Evolutionary conservation across 768 basidiomycete species (phyloP).

Genomic region (Omphalotus guepiniiformis): DNA sequence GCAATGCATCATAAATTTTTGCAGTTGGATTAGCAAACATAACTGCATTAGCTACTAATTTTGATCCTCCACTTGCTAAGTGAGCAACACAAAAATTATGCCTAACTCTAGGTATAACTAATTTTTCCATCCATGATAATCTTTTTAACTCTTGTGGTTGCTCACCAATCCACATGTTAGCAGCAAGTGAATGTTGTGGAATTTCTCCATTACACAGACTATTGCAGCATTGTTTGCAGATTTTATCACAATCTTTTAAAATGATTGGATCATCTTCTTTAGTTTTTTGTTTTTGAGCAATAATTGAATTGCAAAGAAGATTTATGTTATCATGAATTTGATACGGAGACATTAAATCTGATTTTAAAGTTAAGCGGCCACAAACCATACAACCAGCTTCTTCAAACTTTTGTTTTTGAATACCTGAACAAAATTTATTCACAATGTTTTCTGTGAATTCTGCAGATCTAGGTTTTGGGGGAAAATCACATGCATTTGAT

Average conservation of each 20-base stretch:
- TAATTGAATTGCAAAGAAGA: background rate
- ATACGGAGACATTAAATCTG: background rate
- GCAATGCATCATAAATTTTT: conserved; percentile 28
- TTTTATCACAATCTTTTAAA: background rate
- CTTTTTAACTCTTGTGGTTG: conserved; percentile 5
- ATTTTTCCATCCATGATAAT: background rate
- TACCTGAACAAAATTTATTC: too few species aligned
- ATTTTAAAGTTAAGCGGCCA: background rate
- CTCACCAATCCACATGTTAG: conserved; percentile 12
- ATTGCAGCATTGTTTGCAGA: conserved; percentile 5
- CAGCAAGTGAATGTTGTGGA: conserved; percentile 5
- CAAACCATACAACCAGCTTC: background rate
- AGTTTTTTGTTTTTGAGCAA: background rate
- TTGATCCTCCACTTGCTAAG: background rate
- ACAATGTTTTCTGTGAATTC: too few species aligned
- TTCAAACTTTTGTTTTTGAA: too few species aligned
- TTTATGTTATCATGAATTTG: background rate
- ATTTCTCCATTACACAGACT: background rate
- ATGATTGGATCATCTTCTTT: conserved; percentile 3
- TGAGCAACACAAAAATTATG: background rate
- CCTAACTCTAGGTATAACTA: background rate
- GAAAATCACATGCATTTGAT: too few species aligned
- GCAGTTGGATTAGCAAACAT: background rate
- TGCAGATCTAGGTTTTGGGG: too few species aligned
- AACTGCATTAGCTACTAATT: conserved; percentile 1